A percentile compares a stretch with the other conserved stretches of the same genome.
Conservation (phyloP, 1,139 yeast genomes). For the Pichia sp. region DNA sequence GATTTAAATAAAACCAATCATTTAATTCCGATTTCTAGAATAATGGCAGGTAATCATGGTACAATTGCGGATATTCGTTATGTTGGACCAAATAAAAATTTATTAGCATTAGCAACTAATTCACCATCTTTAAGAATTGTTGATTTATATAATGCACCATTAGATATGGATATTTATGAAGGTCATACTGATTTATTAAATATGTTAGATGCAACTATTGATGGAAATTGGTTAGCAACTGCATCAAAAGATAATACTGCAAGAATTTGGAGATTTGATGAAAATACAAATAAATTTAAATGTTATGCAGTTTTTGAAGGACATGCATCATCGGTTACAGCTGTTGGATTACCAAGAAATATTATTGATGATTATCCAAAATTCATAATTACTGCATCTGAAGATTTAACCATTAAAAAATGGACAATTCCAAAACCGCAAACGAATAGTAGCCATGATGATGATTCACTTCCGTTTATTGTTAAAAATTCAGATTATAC, state of each 20-base stretch:
- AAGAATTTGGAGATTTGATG: conserved; percentile 67
- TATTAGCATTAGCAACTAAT: conserved; percentile 83
- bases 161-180: conserved; percentile 59
- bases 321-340: conserved; percentile 82
- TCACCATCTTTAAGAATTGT: conserved; percentile 84
- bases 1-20: conserved; percentile 20
- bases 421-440: conserved; percentile 76
- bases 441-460: too few relatives aligned
- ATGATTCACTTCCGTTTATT: conserved; percentile 18
- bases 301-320: conserved; percentile 66
- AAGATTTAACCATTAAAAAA: conserved; percentile 83
- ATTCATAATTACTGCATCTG: conserved; percentile 78
- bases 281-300: conserved; percentile 37
- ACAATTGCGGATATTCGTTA: conserved; percentile 84
- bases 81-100: conserved; percentile 53
- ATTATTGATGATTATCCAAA: conserved; percentile 49
- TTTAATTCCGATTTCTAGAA: conserved; percentile 41
- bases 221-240: conserved; percentile 86
- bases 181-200: conserved; percentile 87
- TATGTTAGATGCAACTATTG: conserved; percentile 66
- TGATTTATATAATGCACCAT: conserved; percentile 44
- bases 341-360: conserved; percentile 67
- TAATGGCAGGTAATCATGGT: conserved; percentile 91
- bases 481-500: conserved; percentile 69
- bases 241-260: conserved; percentile 91